phyloP scores from a whole-genome alignment of 495 filamentous ascomycete species.

The Penicillium canescens region DNA sequence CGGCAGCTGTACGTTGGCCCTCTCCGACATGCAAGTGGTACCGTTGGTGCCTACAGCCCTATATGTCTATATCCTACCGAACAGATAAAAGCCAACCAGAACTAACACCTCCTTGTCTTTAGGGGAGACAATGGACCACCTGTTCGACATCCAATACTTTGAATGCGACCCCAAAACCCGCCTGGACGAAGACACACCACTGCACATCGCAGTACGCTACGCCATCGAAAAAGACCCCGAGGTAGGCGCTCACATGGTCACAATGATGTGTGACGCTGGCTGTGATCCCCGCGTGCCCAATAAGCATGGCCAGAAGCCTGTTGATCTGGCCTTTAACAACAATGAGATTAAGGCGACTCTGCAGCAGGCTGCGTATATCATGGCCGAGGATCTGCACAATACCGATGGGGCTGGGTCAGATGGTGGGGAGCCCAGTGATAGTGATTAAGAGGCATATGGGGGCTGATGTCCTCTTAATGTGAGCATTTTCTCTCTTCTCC shows the following conservation, averaged over 20 bases:
- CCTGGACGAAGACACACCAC: slow-evolving; percentile 81
- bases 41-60: too few species aligned
- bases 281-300: slow-evolving; percentile 64
- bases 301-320: slow-evolving; percentile 47
- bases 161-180: slow-evolving; percentile 89
- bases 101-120: background rate
- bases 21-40: background rate
- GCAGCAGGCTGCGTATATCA: slow-evolving; percentile 74
- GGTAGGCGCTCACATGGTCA: slow-evolving; percentile 68
- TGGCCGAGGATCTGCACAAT: slow-evolving; percentile 42
- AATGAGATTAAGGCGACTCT: slow-evolving; percentile 64
- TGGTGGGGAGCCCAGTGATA: slow-evolving; percentile 43
- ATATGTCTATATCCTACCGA: background rate
- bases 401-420: slow-evolving; percentile 31
- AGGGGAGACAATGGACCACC: slow-evolving; percentile 88
- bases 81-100: background rate
- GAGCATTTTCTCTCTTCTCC: background rate
- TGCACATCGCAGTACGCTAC: slow-evolving; percentile 85
- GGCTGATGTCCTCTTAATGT: background rate
- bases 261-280: slow-evolving; percentile 92
- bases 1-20: slow-evolving; percentile 72
- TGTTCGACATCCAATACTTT: slow-evolving; percentile 92
- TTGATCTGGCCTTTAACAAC: slow-evolving; percentile 56
- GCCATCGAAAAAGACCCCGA: slow-evolving; percentile 69
- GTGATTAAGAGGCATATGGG: slow-evolving; percentile 31